A percentile compares a stretch with the other conserved stretches of the same genome.
phyloP scores from a whole-genome alignment of 768 basidiomycete genomes.

The Pleurotus tuoliensis region DNA sequence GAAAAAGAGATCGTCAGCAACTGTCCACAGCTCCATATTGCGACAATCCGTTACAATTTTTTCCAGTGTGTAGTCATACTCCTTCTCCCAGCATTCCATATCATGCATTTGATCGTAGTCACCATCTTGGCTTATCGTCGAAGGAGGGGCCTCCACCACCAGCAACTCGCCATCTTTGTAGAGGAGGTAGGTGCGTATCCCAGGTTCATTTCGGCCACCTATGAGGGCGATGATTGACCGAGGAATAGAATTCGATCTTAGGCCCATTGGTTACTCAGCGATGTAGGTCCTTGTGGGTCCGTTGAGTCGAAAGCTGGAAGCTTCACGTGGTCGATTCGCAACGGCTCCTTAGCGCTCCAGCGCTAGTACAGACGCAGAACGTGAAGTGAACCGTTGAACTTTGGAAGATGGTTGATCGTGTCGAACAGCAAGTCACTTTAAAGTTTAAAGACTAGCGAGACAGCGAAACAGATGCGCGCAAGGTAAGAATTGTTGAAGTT shows the following conservation, averaged over 20 bases:
- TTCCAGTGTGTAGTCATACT: conserved; percentile 6
- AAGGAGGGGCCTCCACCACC: conserved; percentile 6
- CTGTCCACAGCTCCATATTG: not conserved
- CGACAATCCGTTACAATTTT: not conserved
- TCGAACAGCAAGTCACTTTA: no score
- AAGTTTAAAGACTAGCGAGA: no score
- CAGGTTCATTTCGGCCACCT: conserved; percentile 8
- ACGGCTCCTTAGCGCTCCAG: no score
- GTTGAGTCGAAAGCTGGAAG: not conserved
- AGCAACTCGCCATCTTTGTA: conserved; percentile 10
- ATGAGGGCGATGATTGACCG: conserved; percentile 8
- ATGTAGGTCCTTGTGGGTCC: conserved; percentile 10
- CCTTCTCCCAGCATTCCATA: conserved; percentile 1
- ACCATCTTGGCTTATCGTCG: conserved; percentile 1
- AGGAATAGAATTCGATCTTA: conserved; percentile 4
- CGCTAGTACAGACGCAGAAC: no score
- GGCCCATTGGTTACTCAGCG: conserved; percentile 4
- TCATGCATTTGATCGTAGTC: conserved; percentile 1
- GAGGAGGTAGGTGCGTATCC: conserved; percentile 8
- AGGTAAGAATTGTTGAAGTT: no score
- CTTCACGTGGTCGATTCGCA: no score
- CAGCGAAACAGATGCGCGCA: no score
- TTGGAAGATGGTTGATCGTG: no score
- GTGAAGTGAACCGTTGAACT: no score
- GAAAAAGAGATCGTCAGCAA: not conserved